Base-by-base conservation (phyloP, 305 asterid species). In the Ajuga reptans region DNA sequence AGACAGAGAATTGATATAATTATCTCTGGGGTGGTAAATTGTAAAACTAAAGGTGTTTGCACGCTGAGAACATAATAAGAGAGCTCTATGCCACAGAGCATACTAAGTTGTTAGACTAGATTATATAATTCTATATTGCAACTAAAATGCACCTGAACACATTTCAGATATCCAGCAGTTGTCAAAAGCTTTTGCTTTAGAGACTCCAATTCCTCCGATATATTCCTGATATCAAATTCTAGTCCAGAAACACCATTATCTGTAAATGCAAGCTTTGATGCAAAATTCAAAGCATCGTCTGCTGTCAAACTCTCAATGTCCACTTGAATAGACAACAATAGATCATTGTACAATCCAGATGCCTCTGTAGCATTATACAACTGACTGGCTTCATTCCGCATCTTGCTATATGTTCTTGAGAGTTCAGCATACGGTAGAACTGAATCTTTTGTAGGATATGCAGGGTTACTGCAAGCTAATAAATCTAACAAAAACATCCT, bases 91-190 rank as follows among this genome's bases (percentile, higher is more conserved):
- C 39, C 41, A 11, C 37, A 61, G 47, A 31, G 52, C 56, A 62
- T 5, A 39, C 52, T n/a, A 51, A 49, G 49, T 56, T 33, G 5
- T 12, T 6, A 24, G 50, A 47, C 53, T 54, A 49, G n/a, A 75
- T 50, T 29, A 47, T 34, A 49, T 46, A 51, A 45, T 46, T 75
- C 39, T 27, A 51, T 14, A 15, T 68, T 66, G 74, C 69, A 58
- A 67, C 74, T 43, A 76, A 79, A 70, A 71, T 21, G 49, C 71
- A 93, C 99, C 99, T 93, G 97, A 71, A 93, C 89, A 65, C 97
- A 93, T 82, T 87, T 93, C 82, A 93, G 87, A 84, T 93, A 93
- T 67, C 97, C 95, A 68, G 96, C 87, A 69, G 99, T 93, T 3
- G 95, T 79, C 78, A 89, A 65, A 82, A 93, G 92, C 74, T 88